phyloP scores from a whole-genome alignment of 169 alveolate genomes.

The Sarcocystis neurona region DNA sequence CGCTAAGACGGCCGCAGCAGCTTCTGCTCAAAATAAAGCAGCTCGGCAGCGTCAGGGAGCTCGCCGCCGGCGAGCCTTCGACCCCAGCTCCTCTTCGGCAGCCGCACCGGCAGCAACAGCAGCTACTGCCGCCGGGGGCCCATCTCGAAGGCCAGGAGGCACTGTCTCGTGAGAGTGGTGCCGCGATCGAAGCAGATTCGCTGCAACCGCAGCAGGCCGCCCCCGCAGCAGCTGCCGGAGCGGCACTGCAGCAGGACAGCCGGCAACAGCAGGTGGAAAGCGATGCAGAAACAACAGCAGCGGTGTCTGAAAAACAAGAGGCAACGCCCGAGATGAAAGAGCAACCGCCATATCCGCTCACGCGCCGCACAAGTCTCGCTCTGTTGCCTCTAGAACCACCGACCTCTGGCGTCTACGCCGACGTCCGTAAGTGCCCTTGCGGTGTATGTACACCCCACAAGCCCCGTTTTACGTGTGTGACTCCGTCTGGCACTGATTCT shows the following conservation, averaged over 20 bases:
- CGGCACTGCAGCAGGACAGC: background rate
- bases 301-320: background rate
- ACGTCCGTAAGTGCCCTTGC: constrained; percentile 26
- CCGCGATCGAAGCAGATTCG: background rate
- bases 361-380: too few species aligned
- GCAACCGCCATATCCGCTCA: too few species aligned
- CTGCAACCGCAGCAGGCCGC: background rate
- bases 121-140: background rate
- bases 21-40: constrained; percentile 41
- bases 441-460: too few species aligned
- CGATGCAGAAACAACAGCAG: background rate
- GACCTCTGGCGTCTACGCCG: constrained; percentile 1
- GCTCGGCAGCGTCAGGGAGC: constrained; percentile 15
- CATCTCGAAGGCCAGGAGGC: background rate
- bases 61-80: background rate
- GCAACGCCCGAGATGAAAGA: too few species aligned
- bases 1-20: constrained; percentile 21
- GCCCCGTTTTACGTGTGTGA: too few species aligned
- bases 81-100: background rate
- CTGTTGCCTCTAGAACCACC: constrained; percentile 21
- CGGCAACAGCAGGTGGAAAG: background rate
- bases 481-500: too few species aligned
- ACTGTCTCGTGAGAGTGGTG: background rate
- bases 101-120: constrained; percentile 25
- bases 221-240: constrained; percentile 5